These are phyloP conservation scores for Podila epigama DNA, from an alignment of 192 early-diverging fungal species.

Conservation along the genomic window DNA sequence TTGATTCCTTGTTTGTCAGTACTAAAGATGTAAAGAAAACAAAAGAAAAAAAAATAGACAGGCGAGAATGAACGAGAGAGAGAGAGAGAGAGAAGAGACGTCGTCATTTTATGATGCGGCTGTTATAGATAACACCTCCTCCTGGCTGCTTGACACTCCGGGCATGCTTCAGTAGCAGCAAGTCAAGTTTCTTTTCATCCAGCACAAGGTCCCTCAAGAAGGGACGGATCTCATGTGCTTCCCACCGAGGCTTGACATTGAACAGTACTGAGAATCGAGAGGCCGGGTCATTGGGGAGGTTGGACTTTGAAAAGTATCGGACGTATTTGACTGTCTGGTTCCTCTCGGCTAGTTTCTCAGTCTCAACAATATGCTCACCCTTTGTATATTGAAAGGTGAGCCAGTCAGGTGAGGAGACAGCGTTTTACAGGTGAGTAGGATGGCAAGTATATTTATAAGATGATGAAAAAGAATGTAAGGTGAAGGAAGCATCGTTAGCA, in stretches of 20 bases:
- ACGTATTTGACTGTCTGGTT: conserved; percentile 28
- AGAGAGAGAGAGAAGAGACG: too few species aligned
- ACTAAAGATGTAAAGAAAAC: too few species aligned
- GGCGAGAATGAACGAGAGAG: not conserved
- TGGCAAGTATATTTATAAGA: too few species aligned
- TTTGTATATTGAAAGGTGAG: not conserved
- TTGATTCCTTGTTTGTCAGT: too few species aligned
- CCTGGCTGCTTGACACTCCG: conserved; percentile 49
- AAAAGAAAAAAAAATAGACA: not conserved
- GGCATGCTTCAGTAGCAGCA: conserved; percentile 56
- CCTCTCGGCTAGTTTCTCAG: conserved; percentile 16
- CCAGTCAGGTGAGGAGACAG: not conserved
- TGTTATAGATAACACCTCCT: conserved; percentile 49
- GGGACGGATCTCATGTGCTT: conserved; percentile 52
- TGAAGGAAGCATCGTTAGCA: not conserved
- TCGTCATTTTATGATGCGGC: conserved; percentile 44
- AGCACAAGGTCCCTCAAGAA: conserved; percentile 56
- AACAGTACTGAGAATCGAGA: conserved; percentile 54
- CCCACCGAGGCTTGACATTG: conserved; percentile 52
- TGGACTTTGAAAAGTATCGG: conserved; percentile 45
- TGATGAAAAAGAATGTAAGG: too few species aligned
- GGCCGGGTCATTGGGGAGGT: conserved; percentile 53
- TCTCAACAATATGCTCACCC: conserved; percentile 39
- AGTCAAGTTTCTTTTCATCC: conserved; percentile 54
- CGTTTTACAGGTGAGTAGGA: too few species aligned